Base-by-base conservation (phyloP, 805 yeast genomes). In the Vanderwaltozyma verrucispora region DNA sequence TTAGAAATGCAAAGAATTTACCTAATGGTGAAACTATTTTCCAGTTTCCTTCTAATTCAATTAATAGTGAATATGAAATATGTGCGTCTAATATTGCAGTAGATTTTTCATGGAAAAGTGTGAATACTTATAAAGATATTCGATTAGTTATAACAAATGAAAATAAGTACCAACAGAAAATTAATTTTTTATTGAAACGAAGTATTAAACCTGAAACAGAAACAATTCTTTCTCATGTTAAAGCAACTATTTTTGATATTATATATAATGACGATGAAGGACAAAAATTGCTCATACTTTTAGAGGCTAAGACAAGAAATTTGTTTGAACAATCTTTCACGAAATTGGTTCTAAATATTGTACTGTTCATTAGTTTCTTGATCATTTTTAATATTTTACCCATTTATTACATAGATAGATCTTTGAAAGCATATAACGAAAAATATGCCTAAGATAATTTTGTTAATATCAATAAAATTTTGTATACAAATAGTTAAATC, bases 81-180 rank as follows among this genome's bases (percentile, higher is more conserved):
- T 63, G 68, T 39, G 45, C 62, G 14, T 32, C 41, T 5, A 62
- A 63, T 38, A 23, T 42, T 14, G 54, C 56, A 7, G 48, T 33
- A 27, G 67, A 64, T 44, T 47, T 51, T 2, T 61, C 67, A 3
- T 64, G 68, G 68, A 37, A 44, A 11, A 46, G 54, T 14, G 36
- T 48, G 12, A 61, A 58, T 37, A 33, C 42, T 8, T 44, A 39
- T 15, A 53, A 52, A 33, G 36, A 36, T 13, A 41, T 56, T 16
- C 31, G 50, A 5, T 28, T 56, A 8, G 39, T 44, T 13, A 33
- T 55, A 9, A 47, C 44, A 6, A 19, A 10, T 24, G n/a, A 11
- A 26, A 1, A 6, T 15, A 3, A 9, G 10, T 28, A 2, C 10
- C n/a, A 13, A 30, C 14, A 29, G 29, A 5, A 20, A 18, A n/a